Evolutionary conservation across 1,139 yeast genomes (phyloP).

Genomic region (Kurtzmaniella quercitrusa): DNA sequence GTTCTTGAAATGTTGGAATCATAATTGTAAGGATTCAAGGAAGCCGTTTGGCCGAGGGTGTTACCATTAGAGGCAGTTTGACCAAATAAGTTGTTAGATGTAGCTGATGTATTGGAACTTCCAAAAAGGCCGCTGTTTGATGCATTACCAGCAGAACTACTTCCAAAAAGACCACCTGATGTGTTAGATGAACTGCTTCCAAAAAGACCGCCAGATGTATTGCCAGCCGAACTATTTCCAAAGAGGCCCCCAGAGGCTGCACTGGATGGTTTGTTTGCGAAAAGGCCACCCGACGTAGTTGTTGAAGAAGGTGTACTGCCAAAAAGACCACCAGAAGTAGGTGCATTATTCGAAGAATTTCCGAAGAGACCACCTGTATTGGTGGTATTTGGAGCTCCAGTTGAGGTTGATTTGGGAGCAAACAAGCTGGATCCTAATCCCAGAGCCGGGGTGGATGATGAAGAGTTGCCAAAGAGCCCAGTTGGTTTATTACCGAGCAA

Average conservation of each 20-base stretch:
- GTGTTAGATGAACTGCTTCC: constrained; percentile 3
- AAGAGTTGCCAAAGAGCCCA: background rate
- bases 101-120: background rate
- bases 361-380: constrained; percentile 13
- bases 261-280: constrained; percentile 7
- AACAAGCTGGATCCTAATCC: background rate
- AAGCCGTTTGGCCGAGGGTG: background rate
- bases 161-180: constrained; percentile 3
- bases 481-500: background rate
- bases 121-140: constrained; percentile 1
- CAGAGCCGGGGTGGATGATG: background rate
- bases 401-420: background rate
- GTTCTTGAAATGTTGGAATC: constrained; percentile 5
- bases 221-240: constrained; percentile 10
- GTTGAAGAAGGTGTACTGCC: constrained; percentile 12
- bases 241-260: constrained; percentile 8
- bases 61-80: background rate
- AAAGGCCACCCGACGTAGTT: constrained; percentile 9
- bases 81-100: background rate
- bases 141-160: background rate
- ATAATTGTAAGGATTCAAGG: constrained; percentile 9
- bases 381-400: constrained; percentile 9
- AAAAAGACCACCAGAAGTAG: constrained; percentile 18
- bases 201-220: constrained; percentile 10
- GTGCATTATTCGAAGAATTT: constrained; percentile 8